These are phyloP conservation scores for Alternaria viburni DNA, from an alignment of 2,329 filamentous ascomycete species.

Conservation along the genomic window DNA sequence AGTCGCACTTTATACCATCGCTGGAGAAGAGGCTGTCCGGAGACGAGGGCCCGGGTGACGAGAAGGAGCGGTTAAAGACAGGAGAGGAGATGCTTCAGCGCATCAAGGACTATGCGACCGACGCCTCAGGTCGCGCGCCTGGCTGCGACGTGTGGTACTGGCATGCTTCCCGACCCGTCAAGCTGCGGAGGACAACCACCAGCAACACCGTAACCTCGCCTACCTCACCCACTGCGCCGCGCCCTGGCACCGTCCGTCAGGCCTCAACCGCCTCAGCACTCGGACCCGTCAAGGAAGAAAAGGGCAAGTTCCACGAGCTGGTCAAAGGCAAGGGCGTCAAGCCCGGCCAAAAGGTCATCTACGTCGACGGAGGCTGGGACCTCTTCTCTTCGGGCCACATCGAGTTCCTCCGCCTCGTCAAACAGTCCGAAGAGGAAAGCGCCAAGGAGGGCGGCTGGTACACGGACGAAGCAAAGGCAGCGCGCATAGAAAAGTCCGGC, in stretches of 20 bases:
- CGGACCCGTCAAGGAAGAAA: conserved; percentile 58
- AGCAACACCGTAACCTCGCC: conserved; percentile 24
- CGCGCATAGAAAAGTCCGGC: conserved; percentile 68
- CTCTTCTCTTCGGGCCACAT: conserved; percentile 97
- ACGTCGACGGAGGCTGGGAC: conserved; percentile 96
- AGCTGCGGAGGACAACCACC: conserved; percentile 43
- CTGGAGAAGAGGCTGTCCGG: conserved; percentile 72
- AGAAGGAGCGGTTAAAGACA: conserved; percentile 68
- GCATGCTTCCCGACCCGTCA: conserved; percentile 60
- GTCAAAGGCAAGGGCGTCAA: conserved; percentile 74
- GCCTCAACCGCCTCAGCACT: conserved; percentile 48
- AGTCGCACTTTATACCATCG: conserved; percentile 87
- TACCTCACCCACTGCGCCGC: conserved; percentile 2
- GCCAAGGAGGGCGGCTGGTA: conserved; percentile 77
- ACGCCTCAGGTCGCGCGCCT: conserved; percentile 77
- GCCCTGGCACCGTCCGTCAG: conserved; percentile 31
- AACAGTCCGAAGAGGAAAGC: conserved; percentile 72
- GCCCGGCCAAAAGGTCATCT: conserved; percentile 84
- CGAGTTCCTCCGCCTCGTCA: conserved; percentile 84
- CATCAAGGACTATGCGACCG: conserved; percentile 85
- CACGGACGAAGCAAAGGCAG: conserved; percentile 65
- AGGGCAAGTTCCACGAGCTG: conserved; percentile 70
- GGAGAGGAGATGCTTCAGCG: conserved; percentile 76
- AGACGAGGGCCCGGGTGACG: conserved; percentile 72
- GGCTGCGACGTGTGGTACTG: conserved; percentile 88